Evolutionary conservation across 352 stramenopile genomes (phyloP).

Genomic region (Phytophthora cactorum): DNA sequence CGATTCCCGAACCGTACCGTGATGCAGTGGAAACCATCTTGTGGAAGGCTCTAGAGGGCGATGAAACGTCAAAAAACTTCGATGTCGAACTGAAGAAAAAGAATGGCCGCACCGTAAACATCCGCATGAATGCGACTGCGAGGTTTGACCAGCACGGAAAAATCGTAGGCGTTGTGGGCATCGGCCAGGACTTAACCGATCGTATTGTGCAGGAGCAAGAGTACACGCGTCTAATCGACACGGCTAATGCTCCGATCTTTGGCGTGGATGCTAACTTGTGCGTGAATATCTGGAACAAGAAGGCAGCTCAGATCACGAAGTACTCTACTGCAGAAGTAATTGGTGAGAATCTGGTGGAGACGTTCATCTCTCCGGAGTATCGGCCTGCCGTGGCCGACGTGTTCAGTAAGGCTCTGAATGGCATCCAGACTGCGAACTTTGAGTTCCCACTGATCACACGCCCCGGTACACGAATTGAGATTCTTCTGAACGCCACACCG

Average conservation of each 20-base stretch:
- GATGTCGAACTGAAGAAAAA: constrained; percentile 82
- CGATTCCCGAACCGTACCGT: constrained; percentile 64
- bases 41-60: constrained; percentile 60
- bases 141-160: constrained; percentile 74
- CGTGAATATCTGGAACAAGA: constrained; percentile 94
- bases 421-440: constrained; percentile 86
- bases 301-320: constrained; percentile 89
- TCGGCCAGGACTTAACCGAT: constrained; percentile 88
- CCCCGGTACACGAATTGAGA: constrained; percentile 74
- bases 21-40: constrained; percentile 57
- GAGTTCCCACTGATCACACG: constrained; percentile 87
- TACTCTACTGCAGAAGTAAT: constrained; percentile 83
- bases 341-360: constrained; percentile 82
- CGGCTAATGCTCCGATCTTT: constrained; percentile 91
- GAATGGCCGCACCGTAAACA: constrained; percentile 63
- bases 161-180: constrained; percentile 86
- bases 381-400: constrained; percentile 71
- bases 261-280: constrained; percentile 88
- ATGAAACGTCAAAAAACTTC: constrained; percentile 87
- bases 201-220: constrained; percentile 88
- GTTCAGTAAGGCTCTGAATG: constrained; percentile 70
- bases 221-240: constrained; percentile 92
- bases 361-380: constrained; percentile 84
- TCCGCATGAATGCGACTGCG: constrained; percentile 74
- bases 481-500: constrained; percentile 78